Percentiles rank a stretch among this genome's conserved stretches.
These are phyloP conservation scores for Cordyceps cicadae DNA, from an alignment of 2,329 filamentous ascomycete species.

Conservation along the genomic window DNA sequence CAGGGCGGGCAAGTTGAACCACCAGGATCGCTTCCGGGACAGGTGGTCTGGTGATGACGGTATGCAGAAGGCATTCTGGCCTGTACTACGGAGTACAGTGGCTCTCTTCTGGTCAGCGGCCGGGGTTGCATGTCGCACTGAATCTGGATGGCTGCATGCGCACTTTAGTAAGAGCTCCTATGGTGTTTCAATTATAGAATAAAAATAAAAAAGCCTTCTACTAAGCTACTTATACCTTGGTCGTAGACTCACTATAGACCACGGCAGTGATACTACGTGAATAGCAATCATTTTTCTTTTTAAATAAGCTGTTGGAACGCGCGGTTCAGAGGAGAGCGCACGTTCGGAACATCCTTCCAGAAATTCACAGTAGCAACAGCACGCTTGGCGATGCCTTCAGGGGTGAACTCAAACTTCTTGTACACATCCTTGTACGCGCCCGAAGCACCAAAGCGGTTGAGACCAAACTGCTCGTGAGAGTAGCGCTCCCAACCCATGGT, in stretches of 20 bases:
- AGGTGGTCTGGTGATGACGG: neutral
- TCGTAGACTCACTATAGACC: too few relatives aligned
- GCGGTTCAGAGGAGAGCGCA: slow-evolving; percentile 92
- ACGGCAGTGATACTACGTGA: too few relatives aligned
- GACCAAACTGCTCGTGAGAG: slow-evolving; percentile 97
- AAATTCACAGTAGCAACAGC: slow-evolving; percentile 87
- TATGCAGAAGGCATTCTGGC: neutral
- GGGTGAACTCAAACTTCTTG: slow-evolving; percentile 99
- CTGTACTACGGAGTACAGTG: too few relatives aligned
- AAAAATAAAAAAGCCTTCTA: neutral
- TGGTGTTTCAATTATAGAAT: neutral
- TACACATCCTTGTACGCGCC: slow-evolving; percentile 98
- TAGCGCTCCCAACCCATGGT: slow-evolving; percentile 99
- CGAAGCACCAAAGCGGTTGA: slow-evolving; percentile 97
- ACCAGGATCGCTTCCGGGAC: neutral
- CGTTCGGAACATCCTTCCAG: slow-evolving; percentile 87
- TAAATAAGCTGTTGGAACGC: slow-evolving; percentile 97
- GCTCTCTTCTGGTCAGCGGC: neutral
- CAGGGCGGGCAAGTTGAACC: neutral
- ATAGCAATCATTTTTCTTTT: slow-evolving; percentile 16
- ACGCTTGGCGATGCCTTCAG: slow-evolving; percentile 93
- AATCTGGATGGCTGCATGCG: slow-evolving; percentile 2
- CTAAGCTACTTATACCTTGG: too few relatives aligned
- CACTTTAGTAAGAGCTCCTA: too few relatives aligned
- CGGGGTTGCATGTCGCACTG: neutral